Evolutionary conservation across 2,329 filamentous ascomycete species (phyloP).

Genomic region (Sclerotinia subarctica): DNA sequence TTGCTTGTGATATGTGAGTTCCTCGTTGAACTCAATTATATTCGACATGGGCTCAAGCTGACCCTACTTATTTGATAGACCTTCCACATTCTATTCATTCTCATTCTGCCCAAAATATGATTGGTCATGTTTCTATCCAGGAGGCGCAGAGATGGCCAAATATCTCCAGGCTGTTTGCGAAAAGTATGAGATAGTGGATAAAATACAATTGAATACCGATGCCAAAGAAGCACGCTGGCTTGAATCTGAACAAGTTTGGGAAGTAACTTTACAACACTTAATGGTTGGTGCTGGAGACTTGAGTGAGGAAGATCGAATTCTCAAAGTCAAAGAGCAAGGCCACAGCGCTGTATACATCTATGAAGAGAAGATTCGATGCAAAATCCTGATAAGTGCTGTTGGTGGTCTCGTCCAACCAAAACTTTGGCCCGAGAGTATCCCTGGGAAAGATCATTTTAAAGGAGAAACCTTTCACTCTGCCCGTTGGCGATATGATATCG

Average conservation of each 20-base stretch:
- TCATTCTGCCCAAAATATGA: constrained; percentile 58
- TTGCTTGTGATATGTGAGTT: constrained; percentile 50
- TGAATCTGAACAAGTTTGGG: constrained; percentile 53
- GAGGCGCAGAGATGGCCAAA: constrained; percentile 56
- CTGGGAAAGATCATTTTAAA: constrained; percentile 51
- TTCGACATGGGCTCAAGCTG: neutral
- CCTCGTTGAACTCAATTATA: neutral
- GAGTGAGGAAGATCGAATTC: constrained; percentile 45
- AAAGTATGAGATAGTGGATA: constrained; percentile 54
- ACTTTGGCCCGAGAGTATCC: constrained; percentile 48
- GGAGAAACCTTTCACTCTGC: constrained; percentile 57
- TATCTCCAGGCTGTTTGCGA: constrained; percentile 54
- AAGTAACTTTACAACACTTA: constrained; percentile 50
- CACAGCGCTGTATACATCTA: constrained; percentile 47
- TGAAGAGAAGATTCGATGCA: constrained; percentile 51
- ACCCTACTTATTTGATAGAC: constrained; percentile 40
- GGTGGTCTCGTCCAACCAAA: constrained; percentile 56
- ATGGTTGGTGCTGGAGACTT: constrained; percentile 53
- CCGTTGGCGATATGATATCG: constrained; percentile 51
- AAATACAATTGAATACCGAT: constrained; percentile 57
- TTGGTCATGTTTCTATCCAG: constrained; percentile 57
- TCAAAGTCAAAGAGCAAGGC: constrained; percentile 45
- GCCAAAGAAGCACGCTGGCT: constrained; percentile 52
- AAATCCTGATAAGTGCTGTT: constrained; percentile 53
- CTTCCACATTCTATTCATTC: constrained; percentile 56